A percentile compares a stretch with the other conserved stretches of the same genome.
Evolutionary conservation across 305 asterid genomes (phyloP).

Genomic region (Andrographis paniculata): DNA sequence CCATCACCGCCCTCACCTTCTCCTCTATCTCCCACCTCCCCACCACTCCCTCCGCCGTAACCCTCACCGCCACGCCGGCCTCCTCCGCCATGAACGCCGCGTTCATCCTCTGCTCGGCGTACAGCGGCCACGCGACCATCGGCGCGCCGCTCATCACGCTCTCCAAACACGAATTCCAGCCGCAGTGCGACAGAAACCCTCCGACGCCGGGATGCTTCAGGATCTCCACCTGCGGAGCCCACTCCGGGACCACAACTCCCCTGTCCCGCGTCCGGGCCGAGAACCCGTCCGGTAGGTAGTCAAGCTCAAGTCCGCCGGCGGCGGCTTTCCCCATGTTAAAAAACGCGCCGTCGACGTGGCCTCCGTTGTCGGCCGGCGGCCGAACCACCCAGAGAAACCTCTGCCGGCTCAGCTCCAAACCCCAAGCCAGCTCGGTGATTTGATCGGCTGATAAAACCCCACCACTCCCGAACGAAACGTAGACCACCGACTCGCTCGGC

Average conservation of each 20-base stretch:
- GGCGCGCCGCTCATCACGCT: conserved; percentile 25
- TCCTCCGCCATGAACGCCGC: conserved; percentile 31
- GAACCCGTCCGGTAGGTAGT: conserved; percentile 9
- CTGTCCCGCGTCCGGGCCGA: conserved; percentile 13
- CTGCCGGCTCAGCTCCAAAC: conserved; percentile 37
- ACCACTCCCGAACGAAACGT: conserved; percentile 50
- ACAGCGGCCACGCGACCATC: conserved; percentile 31
- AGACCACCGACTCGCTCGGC: conserved; percentile 40
- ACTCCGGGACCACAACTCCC: conserved; percentile 17
- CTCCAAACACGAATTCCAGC: conserved; percentile 29
- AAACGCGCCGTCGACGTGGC: conserved; percentile 29
- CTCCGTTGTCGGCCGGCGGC: conserved; percentile 28
- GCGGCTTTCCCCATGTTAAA: conserved; percentile 17
- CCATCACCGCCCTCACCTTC: conserved; percentile 20
- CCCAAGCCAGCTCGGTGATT: conserved; percentile 38
- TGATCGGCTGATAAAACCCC: conserved; percentile 30
- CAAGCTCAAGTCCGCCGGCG: too few relatives aligned
- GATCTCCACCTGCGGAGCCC: conserved; percentile 27
- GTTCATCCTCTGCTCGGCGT: conserved; percentile 31
- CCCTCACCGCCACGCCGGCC: conserved; percentile 21
- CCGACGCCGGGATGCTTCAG: conserved; percentile 20
- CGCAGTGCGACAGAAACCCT: conserved; percentile 30
- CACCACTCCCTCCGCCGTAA: conserved; percentile 21
- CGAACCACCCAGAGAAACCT: conserved; percentile 57
- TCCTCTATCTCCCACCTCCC: conserved; percentile 19